Conservation (phyloP, 148 eudicot genomes). For the Nyssa sinensis region DNA sequence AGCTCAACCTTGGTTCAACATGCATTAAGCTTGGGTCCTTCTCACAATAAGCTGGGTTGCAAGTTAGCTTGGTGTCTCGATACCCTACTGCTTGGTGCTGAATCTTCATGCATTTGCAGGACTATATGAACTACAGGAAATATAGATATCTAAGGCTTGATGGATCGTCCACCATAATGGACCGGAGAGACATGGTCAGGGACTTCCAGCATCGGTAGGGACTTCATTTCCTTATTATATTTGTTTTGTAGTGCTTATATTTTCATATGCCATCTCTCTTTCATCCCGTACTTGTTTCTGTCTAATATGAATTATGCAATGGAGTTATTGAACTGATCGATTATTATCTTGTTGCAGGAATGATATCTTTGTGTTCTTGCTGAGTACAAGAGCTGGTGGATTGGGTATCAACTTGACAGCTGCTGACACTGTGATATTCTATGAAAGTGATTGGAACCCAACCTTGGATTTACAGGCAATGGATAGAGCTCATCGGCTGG, state of each 20-base stretch:
- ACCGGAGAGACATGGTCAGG: conserved; percentile 97
- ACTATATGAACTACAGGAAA: conserved; percentile 96
- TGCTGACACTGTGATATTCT: conserved; percentile 97
- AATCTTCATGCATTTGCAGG: conserved; percentile 46
- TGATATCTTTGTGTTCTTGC: conserved; percentile 94
- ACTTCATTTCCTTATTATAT: not conserved
- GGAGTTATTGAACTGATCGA: conserved; percentile 3
- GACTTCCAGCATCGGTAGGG: conserved; percentile 89
- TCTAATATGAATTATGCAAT: not conserved
- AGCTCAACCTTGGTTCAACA: not conserved
- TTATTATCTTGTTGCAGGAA: conserved; percentile 53
- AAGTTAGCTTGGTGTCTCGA: conserved; percentile 8
- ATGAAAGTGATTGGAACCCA: conserved; percentile 99
- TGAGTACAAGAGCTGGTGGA: conserved; percentile 98
- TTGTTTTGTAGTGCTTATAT: not conserved
- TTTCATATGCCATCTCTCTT: conserved; percentile 2
- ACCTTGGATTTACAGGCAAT: conserved; percentile 97
- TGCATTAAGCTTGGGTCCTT: not conserved
- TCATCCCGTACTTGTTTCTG: not conserved
- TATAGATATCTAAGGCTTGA: conserved; percentile 89
- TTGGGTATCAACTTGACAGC: conserved; percentile 96
- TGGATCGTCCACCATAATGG: conserved; percentile 97
- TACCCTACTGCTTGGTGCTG: conserved; percentile 13
- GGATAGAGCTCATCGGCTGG: conserved; percentile 99
- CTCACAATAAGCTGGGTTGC: not conserved